A percentile compares a stretch with the other conserved stretches of the same genome.
phyloP scores from a whole-genome alignment of 306 rosid genomes.

The Cajanus cajan region DNA sequence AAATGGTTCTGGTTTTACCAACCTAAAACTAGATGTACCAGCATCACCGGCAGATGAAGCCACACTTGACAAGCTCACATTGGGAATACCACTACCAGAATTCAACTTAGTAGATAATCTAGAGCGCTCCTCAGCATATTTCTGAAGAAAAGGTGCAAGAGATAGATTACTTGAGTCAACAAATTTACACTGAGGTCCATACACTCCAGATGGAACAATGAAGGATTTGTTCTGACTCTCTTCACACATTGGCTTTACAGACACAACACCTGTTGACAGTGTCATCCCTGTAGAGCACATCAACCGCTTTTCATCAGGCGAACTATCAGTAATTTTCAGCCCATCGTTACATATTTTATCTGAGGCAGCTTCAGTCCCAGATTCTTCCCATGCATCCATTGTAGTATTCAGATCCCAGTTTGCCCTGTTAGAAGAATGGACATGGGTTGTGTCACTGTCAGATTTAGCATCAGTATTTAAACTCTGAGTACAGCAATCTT shows the following conservation, averaged over 20 bases:
- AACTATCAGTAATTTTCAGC: slow-evolving; percentile 20
- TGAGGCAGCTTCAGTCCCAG: slow-evolving; percentile 40
- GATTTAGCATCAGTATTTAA: slow-evolving; percentile 34
- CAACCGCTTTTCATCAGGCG: slow-evolving; percentile 34
- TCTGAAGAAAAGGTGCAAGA: slow-evolving; percentile 34
- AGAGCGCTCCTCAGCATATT: slow-evolving; percentile 33
- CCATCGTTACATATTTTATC: slow-evolving; percentile 40
- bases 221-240: slow-evolving; percentile 31
- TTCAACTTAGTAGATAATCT: slow-evolving; percentile 42
- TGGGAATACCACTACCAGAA: slow-evolving; percentile 31
- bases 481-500: slow-evolving; percentile 34
- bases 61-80: slow-evolving; percentile 27
- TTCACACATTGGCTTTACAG: slow-evolving; percentile 29
- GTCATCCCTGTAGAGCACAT: slow-evolving; percentile 31
- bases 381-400: slow-evolving; percentile 91
- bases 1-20: slow-evolving; percentile 71
- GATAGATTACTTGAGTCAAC: neutral
- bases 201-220: slow-evolving; percentile 15
- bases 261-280: neutral
- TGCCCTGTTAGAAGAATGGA: slow-evolving; percentile 62
- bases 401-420: slow-evolving; percentile 98
- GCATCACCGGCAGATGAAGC: slow-evolving; percentile 29
- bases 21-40: slow-evolving; percentile 40
- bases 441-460: slow-evolving; percentile 24
- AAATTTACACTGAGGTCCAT: slow-evolving; percentile 30